Base-by-base conservation (phyloP, 2,329 filamentous ascomycete genomes). In the Biscogniauxia marginata region DNA sequence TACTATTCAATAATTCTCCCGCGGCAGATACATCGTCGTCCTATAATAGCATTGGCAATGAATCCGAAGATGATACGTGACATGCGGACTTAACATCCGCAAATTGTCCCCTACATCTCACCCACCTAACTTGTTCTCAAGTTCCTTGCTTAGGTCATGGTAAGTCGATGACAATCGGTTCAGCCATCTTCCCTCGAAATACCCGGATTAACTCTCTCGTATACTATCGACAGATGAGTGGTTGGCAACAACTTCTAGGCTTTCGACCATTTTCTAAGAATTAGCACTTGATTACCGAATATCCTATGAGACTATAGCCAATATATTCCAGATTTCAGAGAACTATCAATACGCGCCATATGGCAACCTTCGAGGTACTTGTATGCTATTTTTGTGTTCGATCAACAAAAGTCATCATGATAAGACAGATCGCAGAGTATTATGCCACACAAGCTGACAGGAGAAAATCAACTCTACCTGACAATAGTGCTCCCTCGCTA, bases 401-500 rank as follows among this genome's bases (percentile, higher is more conserved):
- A 61, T 62, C 52, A 55, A 44, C 50, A 54, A 39, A 45, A 46
- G 24, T 49, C 48, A 56, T 16, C 44, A 56, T 54, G 50, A 16
- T 23, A 39, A 20, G 46, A 47, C 47, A 54, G 57, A 61, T 63
- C 61, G 59, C 49, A 53, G 23, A 48, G 51, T 46, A 23, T 22
- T 30, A 39, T 21, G 47, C 34, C 13, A 19, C 50, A 54, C 25
- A 52, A 46, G 24, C 13, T 49, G 50, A 54, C 61, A 60, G 51
- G 59, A 52, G 55, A 51, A 56, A 46, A 25, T 57, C 51, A 46
- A 8, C 20, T 50, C 52, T 63, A 57, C 59, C 55, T 59, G 59
- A 54, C 53, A 51, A 54, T 45, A 48, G 34, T 25, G 50, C 54
- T 51, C 49, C 49, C 48, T 56, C 49, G 52, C 50, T 50, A 51